Base-by-base conservation (phyloP, 2,329 filamentous ascomycete genomes). In the Fusarium beomiforme region DNA sequence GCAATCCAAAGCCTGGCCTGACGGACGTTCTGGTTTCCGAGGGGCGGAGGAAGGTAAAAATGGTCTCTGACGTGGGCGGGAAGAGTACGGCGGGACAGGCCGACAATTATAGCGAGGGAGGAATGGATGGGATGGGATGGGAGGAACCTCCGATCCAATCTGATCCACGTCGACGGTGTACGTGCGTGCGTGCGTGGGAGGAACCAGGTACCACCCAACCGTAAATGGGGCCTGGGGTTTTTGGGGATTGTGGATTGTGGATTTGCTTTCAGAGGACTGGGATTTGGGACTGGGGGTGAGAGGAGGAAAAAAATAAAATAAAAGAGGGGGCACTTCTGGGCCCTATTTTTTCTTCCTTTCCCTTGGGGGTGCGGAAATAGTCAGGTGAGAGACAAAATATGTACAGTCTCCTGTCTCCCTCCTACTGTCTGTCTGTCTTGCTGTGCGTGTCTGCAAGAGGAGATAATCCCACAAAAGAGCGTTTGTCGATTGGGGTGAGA, bases 51-150 rank as follows among this genome's bases (percentile, higher is more conserved):
- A 59, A 55, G 33, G 50, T 67, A 47, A 62, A 67, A 68, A 69
- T 70, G 68, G 66, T 74, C 66, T 74, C 72, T 74, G 67, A 64
- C 63, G 61, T 64, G 67, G 67, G 58, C 72, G 70, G 72, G 71
- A 72, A 65, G 64, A 72, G 56, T 59, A 56, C 67, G 59, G 60
- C 69, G 71, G 72, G 72, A 74, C 71, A 73, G 64, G 72, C 72
- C 72, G 72, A 71, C 62, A 63, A 60, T 73, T 74, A 75, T 71
- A 74, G 70, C 60, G 67, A 72, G 67, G 49, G 67, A 71, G 67
- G 58, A 10, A 29, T 8, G 7, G 26, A 29, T 8, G 7, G 67
- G 67, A 66, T 66, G 54, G 29, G 64, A 66, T 70, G 67, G 67
- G 34, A 71, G 64, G 69, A 64, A 71, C 55, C 59, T 71, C 64